These are phyloP conservation scores for Nakazawaea ernobii DNA, from an alignment of 805 yeast genomes.

Conservation along the genomic window DNA sequence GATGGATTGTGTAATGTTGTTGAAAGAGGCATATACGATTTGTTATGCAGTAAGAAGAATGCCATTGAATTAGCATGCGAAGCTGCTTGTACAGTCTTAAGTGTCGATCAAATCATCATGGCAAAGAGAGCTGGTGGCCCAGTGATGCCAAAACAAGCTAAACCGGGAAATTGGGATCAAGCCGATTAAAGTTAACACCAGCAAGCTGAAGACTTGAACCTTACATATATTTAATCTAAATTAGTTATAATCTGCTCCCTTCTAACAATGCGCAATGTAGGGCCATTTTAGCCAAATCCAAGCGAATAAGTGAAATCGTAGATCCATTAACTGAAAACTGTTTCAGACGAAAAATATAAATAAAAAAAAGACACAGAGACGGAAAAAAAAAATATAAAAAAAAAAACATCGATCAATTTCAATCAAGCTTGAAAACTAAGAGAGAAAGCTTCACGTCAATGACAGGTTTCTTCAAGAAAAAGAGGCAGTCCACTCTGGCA, in stretches of 20 bases:
- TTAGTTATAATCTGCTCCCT: too few relatives aligned
- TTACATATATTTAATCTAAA: too few relatives aligned
- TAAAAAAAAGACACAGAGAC: not conserved
- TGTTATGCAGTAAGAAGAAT: slow-evolving; percentile 71
- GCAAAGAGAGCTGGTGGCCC: slow-evolving; percentile 99
- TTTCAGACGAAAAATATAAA: too few relatives aligned
- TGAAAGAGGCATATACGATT: slow-evolving; percentile 68
- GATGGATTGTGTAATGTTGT: slow-evolving; percentile 70
- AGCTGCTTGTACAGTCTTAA: slow-evolving; percentile 83
- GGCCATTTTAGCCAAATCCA: too few relatives aligned
- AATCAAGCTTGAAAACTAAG: not conserved
- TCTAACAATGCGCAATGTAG: not conserved
- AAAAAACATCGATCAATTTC: not conserved
- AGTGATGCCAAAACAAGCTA: slow-evolving; percentile 75
- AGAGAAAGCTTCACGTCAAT: not conserved
- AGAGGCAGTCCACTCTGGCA: slow-evolving; percentile 8
- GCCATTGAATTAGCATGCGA: slow-evolving; percentile 94
- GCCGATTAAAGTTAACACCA: slow-evolving; percentile 48
- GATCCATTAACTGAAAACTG: too few relatives aligned
- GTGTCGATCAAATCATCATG: slow-evolving; percentile 96
- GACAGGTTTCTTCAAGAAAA: slow-evolving; percentile 22
- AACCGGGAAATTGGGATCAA: slow-evolving; percentile 95
- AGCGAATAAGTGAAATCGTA: too few relatives aligned
- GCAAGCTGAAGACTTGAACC: too few relatives aligned
- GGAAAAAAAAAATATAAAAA: not conserved